A percentile compares a stretch with the other conserved stretches of the same genome.
These are phyloP conservation scores for Geotrichum fermentans DNA, from an alignment of 1,139 yeast genomes.

Conservation along the genomic window DNA sequence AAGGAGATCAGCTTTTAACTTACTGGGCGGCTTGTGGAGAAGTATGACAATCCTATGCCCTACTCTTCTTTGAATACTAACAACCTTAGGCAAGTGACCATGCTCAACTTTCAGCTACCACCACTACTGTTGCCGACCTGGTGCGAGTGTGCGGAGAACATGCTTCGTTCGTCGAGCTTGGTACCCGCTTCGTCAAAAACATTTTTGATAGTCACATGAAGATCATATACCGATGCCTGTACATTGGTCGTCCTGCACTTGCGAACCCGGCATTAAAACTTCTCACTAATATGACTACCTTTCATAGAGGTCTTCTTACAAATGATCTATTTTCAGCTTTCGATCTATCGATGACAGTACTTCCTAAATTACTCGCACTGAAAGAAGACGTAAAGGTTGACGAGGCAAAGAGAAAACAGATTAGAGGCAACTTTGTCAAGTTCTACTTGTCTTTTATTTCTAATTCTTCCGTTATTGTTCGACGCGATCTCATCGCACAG, in stretches of 20 bases:
- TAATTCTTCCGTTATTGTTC: constrained; percentile 47
- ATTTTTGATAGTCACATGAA: constrained; percentile 55
- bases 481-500: constrained; percentile 60
- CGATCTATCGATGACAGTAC: constrained; percentile 58
- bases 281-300: constrained; percentile 49
- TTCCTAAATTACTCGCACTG: constrained; percentile 60
- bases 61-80: constrained; percentile 16
- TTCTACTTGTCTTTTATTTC: constrained; percentile 57
- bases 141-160: constrained; percentile 16
- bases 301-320: constrained; percentile 46
- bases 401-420: constrained; percentile 38
- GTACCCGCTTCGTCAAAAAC: constrained; percentile 44
- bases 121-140: constrained; percentile 22
- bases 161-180: constrained; percentile 26
- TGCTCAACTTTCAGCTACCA: constrained; percentile 28
- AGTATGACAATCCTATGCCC: constrained; percentile 14
- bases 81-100: constrained; percentile 29
- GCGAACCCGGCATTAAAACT: constrained; percentile 60
- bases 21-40: constrained; percentile 22
- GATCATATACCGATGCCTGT: constrained; percentile 64
- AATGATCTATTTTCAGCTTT: constrained; percentile 60
- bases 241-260: constrained; percentile 52
- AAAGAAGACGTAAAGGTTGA: constrained; percentile 43
- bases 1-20: constrained; percentile 21
- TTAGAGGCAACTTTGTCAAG: constrained; percentile 54